Conservation (phyloP, 176 grass and related monocot genomes). For the Rhynchospora breviuscula region DNA sequence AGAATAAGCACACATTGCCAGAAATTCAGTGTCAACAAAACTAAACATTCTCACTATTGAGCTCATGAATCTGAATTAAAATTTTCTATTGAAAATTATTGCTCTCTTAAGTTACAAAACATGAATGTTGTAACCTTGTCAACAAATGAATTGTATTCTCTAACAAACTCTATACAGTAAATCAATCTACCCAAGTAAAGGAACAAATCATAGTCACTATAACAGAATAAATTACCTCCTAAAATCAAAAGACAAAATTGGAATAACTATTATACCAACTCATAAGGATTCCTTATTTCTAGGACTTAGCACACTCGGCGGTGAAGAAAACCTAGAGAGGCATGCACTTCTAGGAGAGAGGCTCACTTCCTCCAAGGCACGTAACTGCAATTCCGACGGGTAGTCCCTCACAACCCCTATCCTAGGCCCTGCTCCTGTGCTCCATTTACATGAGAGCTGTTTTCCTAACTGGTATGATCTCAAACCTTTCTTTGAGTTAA, state of each 20-base stretch:
- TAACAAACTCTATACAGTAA: constrained; percentile 8
- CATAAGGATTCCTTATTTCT: constrained; percentile 15
- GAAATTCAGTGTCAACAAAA: background rate
- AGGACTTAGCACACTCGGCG: constrained; percentile 21
- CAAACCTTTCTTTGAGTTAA: constrained; percentile 67
- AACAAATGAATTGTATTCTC: background rate
- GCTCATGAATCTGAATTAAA: background rate
- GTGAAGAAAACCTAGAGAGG: constrained; percentile 19
- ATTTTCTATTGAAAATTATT: background rate
- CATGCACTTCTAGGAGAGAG: constrained; percentile 50
- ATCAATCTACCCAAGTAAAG: background rate
- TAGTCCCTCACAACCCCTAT: constrained; percentile 89
- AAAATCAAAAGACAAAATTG: background rate
- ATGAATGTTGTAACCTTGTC: constrained; percentile 6
- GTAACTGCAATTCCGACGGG: constrained; percentile 72
- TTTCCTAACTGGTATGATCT: constrained; percentile 82
- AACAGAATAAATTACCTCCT: background rate
- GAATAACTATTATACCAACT: background rate
- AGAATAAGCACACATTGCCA: background rate
- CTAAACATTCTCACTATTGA: background rate
- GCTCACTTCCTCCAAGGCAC: constrained; percentile 62
- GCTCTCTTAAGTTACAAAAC: background rate
- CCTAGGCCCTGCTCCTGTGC: constrained; percentile 57
- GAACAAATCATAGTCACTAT: background rate
- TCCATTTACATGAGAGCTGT: constrained; percentile 80